These are phyloP conservation scores for Phytophthora agathidicida DNA, from an alignment of 352 stramenopile species.

Conservation along the genomic window DNA sequence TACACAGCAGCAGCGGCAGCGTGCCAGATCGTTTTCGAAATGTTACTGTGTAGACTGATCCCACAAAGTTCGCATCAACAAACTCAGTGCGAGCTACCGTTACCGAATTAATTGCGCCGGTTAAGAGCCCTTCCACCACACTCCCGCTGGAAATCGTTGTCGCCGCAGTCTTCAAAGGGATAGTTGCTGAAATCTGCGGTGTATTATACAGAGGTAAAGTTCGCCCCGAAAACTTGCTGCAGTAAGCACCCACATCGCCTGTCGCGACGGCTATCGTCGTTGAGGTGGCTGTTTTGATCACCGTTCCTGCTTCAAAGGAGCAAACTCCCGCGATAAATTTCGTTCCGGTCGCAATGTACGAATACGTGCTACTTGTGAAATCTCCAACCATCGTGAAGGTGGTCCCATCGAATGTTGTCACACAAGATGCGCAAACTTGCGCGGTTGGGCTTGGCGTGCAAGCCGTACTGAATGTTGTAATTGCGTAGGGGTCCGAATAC, in stretches of 20 bases:
- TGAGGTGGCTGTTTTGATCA: constrained; percentile 13
- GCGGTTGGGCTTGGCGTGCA: constrained; percentile 46
- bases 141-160: constrained; percentile 44
- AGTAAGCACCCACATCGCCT: constrained; percentile 55
- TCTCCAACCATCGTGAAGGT: constrained; percentile 43
- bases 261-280: constrained; percentile 45
- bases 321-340: constrained; percentile 63
- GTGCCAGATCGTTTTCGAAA: constrained; percentile 68
- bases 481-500: constrained; percentile 80
- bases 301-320: constrained; percentile 51
- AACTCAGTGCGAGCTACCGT: constrained; percentile 39
- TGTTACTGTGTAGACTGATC: constrained; percentile 65
- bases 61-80: constrained; percentile 59
- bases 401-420: constrained; percentile 69
- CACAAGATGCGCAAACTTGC: constrained; percentile 61
- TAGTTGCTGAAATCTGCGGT: constrained; percentile 38
- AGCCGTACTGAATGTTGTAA: constrained; percentile 53
- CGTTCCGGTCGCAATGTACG: constrained; percentile 8
- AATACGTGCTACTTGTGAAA: constrained; percentile 22
- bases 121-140: constrained; percentile 53
- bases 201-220: constrained; percentile 64
- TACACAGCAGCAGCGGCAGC: constrained; percentile 62
- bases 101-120: constrained; percentile 59
- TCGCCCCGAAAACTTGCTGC: constrained; percentile 50
- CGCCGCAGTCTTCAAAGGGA: constrained; percentile 50